Base-by-base conservation (phyloP, 2,329 filamentous ascomycete species). In the Byssochlamys sp. region DNA sequence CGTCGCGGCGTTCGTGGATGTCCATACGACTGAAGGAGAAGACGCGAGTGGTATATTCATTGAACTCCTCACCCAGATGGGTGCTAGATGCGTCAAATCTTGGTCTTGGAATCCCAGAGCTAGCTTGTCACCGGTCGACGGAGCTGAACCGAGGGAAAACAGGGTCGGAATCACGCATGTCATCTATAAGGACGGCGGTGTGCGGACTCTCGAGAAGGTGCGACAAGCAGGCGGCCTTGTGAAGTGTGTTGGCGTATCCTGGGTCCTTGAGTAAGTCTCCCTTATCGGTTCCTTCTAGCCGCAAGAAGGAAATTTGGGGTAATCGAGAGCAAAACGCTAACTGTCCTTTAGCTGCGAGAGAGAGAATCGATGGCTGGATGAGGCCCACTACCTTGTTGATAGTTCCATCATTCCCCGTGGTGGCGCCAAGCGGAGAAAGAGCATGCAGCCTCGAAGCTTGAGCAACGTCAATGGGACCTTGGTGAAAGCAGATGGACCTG, bases 121-220 rank as follows among this genome's bases (percentile, higher is more conserved):
- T 19, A 77, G 75, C 60, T 54, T 74, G 24, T 71, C 69, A 4
- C 72, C 70, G 5, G 65, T 66, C 19, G 71, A 71, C 51, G 65
- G 62, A 1, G 64, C 61, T n/a, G 68, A 71, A 9, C 62, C 69
- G 4, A 69, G 66, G 53, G 68, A 73, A 12, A 65, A 67, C 53
- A 87, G 84, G 69, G 77, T 90, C 59, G 88, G 86, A 4, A 89
- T 95, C 65, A 95, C 90, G 0, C 91, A 96, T 67, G 88, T 96
- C 6, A 84, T 96, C 5, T 96, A 86, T 78, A 96, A 95, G 71
- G 91, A 95, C 67, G 91, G 91, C 52, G 85, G 85, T 49, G 86
- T 87, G 67, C 80, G 86, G 27, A 95, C 90, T 0, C 74, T 96
- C 62, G 87, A 95, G 68, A 95, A 91, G 73, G 87, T 92, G 5